Evolutionary conservation across 306 rosid species (phyloP), one percentile per base, ranked within the genome.

Genomic region (Vigna unguiculata): DNA sequence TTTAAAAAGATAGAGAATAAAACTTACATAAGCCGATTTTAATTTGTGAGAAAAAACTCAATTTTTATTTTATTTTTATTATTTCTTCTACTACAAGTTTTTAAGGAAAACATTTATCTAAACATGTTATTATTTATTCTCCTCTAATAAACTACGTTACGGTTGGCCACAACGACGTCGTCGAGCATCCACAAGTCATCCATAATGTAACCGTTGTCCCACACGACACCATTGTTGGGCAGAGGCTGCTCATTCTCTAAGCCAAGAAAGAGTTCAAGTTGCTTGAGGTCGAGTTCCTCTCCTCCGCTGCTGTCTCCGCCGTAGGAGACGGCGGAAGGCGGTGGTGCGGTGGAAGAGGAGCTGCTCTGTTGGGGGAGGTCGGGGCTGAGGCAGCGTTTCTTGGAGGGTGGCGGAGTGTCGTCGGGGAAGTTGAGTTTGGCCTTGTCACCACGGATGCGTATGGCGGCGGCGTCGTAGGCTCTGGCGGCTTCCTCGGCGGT

Each of bases 381-480:
- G 1, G 74, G 71, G 12, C 62, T n/a, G 20, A 83, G 24, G 67
- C 90, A 85, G 15, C 72, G 92, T 54, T 76, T 88, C 87, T 91
- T 89, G 3, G 82, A 43, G 0, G 86, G 80, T 0, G 68, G 81
- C 0, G 40, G 40, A 1, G 14, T 69, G 41, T 71, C 10, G 54
- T 43, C 1, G 6, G 89, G 58, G 62, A 95, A 95, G 76, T 95
- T 95, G 84, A 92, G 97, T 70, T 95, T 95, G 81, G 99, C 99
- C 81, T 95, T 95, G 72, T 86, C 85, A 2, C 99, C 97, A 7
- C 97, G 92, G 83, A 95, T 92, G 69, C 97, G 86, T 77, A 19
- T 85, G 69, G 99, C 99, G 11, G 98, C 97, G 16, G 52, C 38
- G 47, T 95, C 97, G 53, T 95, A 95, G 48, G 99, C 99, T 32